Conservation (phyloP, 208 protist species). For the Trypanosoma avium region DNA sequence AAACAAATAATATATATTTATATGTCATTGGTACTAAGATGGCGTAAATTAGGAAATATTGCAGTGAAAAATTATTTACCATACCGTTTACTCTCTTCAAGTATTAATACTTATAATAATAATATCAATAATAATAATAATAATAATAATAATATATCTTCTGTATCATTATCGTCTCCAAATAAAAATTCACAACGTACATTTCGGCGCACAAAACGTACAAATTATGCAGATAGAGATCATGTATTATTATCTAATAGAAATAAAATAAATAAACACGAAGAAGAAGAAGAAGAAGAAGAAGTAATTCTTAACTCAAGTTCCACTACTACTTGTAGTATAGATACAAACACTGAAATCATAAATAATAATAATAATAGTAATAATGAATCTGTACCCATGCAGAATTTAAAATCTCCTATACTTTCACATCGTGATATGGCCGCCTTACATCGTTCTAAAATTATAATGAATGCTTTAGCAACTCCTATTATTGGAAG, state of each 20-base stretch:
- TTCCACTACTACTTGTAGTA: too few species aligned
- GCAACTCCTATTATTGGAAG: slow-evolving; percentile 23
- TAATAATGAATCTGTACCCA: not conserved
- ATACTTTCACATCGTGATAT: slow-evolving; percentile 9
- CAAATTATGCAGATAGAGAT: slow-evolving; percentile 28
- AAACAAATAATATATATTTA: too few species aligned
- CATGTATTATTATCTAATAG: slow-evolving; percentile 1
- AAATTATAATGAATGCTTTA: slow-evolving; percentile 2
- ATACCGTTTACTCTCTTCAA: too few species aligned
- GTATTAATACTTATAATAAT: not conserved
- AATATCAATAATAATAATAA: not conserved
- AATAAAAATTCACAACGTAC: not conserved
- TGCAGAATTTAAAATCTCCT: not conserved
- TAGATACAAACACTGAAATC: too few species aligned
- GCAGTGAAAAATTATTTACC: too few species aligned
- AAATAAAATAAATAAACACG: not conserved
- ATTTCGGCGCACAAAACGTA: slow-evolving; percentile 22
- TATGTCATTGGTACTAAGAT: too few species aligned
- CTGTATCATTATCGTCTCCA: not conserved
- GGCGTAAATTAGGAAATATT: too few species aligned
- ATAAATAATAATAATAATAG: too few species aligned
- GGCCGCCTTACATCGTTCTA: not conserved
- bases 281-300: not conserved
- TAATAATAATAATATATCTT: not conserved
- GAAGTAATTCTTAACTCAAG: too few species aligned